These are phyloP conservation scores for Geosmithia putterillii DNA, from an alignment of 2,329 filamentous ascomycete species.

Conservation along the genomic window DNA sequence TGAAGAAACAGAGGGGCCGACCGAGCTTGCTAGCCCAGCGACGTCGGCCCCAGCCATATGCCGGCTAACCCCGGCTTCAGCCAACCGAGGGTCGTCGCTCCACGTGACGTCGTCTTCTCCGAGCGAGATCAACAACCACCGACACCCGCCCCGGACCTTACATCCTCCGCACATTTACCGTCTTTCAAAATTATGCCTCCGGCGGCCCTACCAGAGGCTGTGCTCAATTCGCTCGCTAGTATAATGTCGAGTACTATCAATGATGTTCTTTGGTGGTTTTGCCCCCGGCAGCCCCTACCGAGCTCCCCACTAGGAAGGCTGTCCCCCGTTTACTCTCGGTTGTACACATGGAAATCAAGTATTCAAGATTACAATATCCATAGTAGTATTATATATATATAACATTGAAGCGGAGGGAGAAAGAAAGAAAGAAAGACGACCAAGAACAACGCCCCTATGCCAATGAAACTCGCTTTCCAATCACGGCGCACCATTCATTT, in stretches of 20 bases:
- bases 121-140: no score
- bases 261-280: not conserved
- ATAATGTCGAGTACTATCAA: not conserved
- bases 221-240: not conserved
- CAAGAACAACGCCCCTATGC: not conserved
- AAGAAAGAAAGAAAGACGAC: not conserved
- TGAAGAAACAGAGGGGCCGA: not conserved
- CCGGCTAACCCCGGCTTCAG: conserved; percentile 30
- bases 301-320: no score
- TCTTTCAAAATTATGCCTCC: not conserved
- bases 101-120: conserved; percentile 22
- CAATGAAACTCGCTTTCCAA: not conserved
- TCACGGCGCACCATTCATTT: not conserved
- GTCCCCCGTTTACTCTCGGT: no score
- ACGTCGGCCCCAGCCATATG: conserved; percentile 1
- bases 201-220: not conserved
- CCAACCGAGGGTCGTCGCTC: conserved; percentile 21
- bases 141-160: no score
- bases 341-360: not conserved
- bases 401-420: not conserved
- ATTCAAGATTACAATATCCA: not conserved
- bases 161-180: not conserved
- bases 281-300: not conserved
- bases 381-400: not conserved
- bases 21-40: not conserved